A percentile compares a stretch with the other conserved stretches of the same genome.
phyloP scores from a whole-genome alignment of 495 filamentous ascomycete genomes.

The Lophiostoma macrostomum region DNA sequence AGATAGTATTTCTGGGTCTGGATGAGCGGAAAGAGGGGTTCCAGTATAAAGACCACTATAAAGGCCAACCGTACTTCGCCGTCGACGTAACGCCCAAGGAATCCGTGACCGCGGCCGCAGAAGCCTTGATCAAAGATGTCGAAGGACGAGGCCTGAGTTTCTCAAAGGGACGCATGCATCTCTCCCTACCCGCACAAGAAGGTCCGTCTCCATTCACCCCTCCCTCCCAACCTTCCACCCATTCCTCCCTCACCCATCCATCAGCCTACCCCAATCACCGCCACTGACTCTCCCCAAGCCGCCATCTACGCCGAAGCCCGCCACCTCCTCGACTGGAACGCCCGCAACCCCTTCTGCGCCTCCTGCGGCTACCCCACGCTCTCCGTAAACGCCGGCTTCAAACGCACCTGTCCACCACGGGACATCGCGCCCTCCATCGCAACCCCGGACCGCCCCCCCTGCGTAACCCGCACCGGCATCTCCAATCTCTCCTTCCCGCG shows the following conservation, averaged over 20 bases:
- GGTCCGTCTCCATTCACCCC: constrained; percentile 48
- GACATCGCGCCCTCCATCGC: constrained; percentile 64
- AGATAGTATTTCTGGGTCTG: constrained; percentile 82
- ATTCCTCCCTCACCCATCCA: too few species aligned
- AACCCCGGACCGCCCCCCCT: constrained; percentile 52
- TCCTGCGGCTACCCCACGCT: constrained; percentile 81
- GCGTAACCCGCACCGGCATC: constrained; percentile 69
- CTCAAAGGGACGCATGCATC: constrained; percentile 56
- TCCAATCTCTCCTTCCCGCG: constrained; percentile 89
- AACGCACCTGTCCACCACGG: constrained; percentile 80
- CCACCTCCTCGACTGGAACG: constrained; percentile 91
- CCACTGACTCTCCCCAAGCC: too few species aligned
- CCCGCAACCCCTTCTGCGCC: constrained; percentile 85
- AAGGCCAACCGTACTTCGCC: constrained; percentile 79
- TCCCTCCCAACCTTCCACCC: too few species aligned
- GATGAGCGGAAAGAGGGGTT: constrained; percentile 61
- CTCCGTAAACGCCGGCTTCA: constrained; percentile 83
- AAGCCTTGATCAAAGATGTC: constrained; percentile 54
- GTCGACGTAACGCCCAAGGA: constrained; percentile 80
- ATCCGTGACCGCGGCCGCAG: constrained; percentile 48
- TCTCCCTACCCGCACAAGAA: constrained; percentile 56
- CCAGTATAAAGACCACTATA: constrained; percentile 58
- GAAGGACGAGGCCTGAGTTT: constrained; percentile 60
- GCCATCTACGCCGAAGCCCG: constrained; percentile 90
- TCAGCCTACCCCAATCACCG: too few species aligned